These are phyloP conservation scores for Wallacemonas rigidus DNA, from an alignment of 208 protist genomes.

Conservation along the genomic window DNA sequence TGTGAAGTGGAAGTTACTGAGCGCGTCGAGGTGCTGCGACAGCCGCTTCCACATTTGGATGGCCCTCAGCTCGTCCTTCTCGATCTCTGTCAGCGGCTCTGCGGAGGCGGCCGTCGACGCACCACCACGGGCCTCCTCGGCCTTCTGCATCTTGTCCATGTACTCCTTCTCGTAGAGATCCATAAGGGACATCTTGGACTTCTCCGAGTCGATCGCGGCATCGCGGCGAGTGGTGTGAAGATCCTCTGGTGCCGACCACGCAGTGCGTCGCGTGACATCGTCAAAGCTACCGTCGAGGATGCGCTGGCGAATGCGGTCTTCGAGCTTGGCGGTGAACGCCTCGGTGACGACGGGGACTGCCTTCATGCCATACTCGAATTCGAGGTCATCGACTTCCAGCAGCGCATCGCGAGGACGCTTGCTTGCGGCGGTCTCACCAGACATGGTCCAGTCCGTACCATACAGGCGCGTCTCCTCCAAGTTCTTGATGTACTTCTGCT, in stretches of 20 bases:
- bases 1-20: conserved; percentile 93
- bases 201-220: conserved; percentile 71
- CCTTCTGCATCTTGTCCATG: conserved; percentile 68
- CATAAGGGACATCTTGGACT: conserved; percentile 90
- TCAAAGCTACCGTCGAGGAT: conserved; percentile 80
- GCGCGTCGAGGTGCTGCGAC: conserved; percentile 86
- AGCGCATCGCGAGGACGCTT: conserved; percentile 84
- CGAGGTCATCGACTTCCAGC: conserved; percentile 76
- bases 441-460: conserved; percentile 82
- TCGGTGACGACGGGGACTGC: conserved; percentile 86
- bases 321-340: conserved; percentile 77
- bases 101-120: conserved; percentile 40
- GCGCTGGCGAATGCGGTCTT: conserved; percentile 88
- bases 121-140: conserved; percentile 51
- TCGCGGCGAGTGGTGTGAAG: conserved; percentile 61
- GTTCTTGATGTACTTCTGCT: conserved; percentile 59
- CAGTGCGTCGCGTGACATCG: conserved; percentile 66
- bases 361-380: conserved; percentile 92
- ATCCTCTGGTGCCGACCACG: conserved; percentile 62
- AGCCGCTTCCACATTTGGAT: conserved; percentile 92
- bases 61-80: conserved; percentile 91
- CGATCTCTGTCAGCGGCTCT: conserved; percentile 87
- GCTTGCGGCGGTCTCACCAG: conserved; percentile 71
- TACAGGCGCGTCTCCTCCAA: conserved; percentile 85
- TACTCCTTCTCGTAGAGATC: conserved; percentile 94